A percentile compares a stretch with the other conserved stretches of the same genome.
phyloP scores from a whole-genome alignment of 1,284 basidiomycete genomes.

The Somion occarium region DNA sequence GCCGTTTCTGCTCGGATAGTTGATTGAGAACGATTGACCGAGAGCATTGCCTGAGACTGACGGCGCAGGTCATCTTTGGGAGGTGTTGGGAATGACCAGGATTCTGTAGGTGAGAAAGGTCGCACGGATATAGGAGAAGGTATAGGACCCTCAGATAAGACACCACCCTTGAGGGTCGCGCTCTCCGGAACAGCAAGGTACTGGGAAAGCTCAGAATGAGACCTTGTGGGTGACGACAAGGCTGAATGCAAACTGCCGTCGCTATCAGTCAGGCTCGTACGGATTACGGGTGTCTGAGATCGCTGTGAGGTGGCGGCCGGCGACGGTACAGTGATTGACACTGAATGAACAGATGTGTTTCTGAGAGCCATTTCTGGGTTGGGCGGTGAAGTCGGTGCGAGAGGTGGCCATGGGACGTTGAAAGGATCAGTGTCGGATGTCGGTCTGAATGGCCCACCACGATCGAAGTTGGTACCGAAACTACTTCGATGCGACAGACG shows the following conservation, averaged over 20 bases:
- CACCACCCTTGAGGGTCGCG: slow-evolving; percentile 8
- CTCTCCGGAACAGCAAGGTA: slow-evolving; percentile 33
- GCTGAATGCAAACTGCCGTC: slow-evolving; percentile 1
- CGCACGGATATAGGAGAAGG: slow-evolving; percentile 53
- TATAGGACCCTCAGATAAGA: slow-evolving; percentile 19
- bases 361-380: slow-evolving; percentile 45
- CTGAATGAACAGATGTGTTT: slow-evolving; percentile 18
- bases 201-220: slow-evolving; percentile 25
- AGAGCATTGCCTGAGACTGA: neutral
- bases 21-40: neutral
- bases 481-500: slow-evolving; percentile 34
- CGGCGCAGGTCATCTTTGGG: slow-evolving; percentile 26
- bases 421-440: slow-evolving; percentile 13
- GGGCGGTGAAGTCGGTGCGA: slow-evolving; percentile 13
- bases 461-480: slow-evolving; percentile 42
- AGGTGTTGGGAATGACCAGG: slow-evolving; percentile 62
- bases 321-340: slow-evolving; percentile 18
- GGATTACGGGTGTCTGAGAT: slow-evolving; percentile 10
- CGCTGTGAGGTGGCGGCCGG: slow-evolving; percentile 4
- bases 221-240: neutral
- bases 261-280: slow-evolving; percentile 5
- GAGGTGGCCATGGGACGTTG: slow-evolving; percentile 12
- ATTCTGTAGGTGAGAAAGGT: slow-evolving; percentile 60
- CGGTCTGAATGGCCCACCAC: slow-evolving; percentile 15
- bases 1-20: neutral